Percentiles rank a stretch among this genome's conserved stretches.
Conservation (phyloP, 1,284 basidiomycete species). For the Sporisorium iseilematis-ciliati region DNA sequence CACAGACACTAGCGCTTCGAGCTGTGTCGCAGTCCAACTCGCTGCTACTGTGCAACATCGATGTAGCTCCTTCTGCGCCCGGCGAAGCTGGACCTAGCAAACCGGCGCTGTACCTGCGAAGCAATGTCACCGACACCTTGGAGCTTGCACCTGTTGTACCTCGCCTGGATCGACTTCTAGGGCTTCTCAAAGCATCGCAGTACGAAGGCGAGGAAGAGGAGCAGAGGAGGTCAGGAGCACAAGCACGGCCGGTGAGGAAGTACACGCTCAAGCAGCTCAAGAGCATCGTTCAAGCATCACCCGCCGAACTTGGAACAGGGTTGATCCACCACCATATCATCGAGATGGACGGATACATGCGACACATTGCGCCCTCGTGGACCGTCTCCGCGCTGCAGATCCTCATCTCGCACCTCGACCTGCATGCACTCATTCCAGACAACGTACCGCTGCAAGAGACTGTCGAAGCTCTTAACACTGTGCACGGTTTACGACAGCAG, state of each 20-base stretch:
- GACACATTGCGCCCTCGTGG: slow-evolving; percentile 53
- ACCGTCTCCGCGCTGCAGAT: slow-evolving; percentile 42
- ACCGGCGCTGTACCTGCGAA: slow-evolving; percentile 42
- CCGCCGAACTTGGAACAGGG: slow-evolving; percentile 53
- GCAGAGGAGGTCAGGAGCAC: neutral
- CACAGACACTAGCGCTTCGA: slow-evolving; percentile 60
- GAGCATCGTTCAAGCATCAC: slow-evolving; percentile 64
- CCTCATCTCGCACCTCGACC: slow-evolving; percentile 58
- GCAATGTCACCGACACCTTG: slow-evolving; percentile 56
- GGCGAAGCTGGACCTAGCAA: slow-evolving; percentile 9
- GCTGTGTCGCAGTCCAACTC: slow-evolving; percentile 65
- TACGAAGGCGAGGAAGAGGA: slow-evolving; percentile 58
- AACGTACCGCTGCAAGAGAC: slow-evolving; percentile 47
- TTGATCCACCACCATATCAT: slow-evolving; percentile 52
- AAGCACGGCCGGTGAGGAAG: slow-evolving; percentile 23
- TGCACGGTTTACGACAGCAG: slow-evolving; percentile 36
- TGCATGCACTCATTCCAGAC: slow-evolving; percentile 54
- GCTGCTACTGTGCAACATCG: slow-evolving; percentile 58
- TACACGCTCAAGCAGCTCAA: slow-evolving; percentile 63
- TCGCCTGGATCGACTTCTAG: slow-evolving; percentile 51
- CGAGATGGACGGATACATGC: slow-evolving; percentile 56
- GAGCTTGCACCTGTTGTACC: slow-evolving; percentile 62
- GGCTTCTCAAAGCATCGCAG: slow-evolving; percentile 51
- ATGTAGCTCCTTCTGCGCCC: slow-evolving; percentile 6
- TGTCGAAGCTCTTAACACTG: slow-evolving; percentile 36